Evolutionary conservation across 345 rosid genomes (phyloP).

Genomic region (Camelina laxa): DNA sequence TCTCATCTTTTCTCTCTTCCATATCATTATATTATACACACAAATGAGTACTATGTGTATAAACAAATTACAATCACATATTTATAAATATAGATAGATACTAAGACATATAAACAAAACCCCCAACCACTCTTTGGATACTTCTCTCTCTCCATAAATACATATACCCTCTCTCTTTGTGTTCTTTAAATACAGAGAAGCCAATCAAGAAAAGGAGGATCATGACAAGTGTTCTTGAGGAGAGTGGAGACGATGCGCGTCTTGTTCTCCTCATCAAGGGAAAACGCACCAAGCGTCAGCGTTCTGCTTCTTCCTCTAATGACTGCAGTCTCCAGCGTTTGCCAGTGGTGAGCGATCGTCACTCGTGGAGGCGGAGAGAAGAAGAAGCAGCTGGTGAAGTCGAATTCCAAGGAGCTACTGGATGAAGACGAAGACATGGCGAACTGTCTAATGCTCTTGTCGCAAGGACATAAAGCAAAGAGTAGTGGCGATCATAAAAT

Average conservation of each 20-base stretch:
- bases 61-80: conserved; percentile 46
- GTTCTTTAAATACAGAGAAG: conserved; percentile 32
- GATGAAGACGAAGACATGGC: conserved; percentile 95
- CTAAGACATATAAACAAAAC: conserved; percentile 38
- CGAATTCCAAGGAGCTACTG: conserved; percentile 35
- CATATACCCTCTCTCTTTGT: conserved; percentile 16
- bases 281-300: conserved; percentile 75
- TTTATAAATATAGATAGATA: conserved; percentile 21
- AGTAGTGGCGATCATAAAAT: conserved; percentile 46
- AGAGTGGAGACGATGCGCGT: conserved; percentile 34
- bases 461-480: conserved; percentile 67
- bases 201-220: conserved; percentile 4
- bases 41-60: conserved; percentile 46
- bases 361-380: conserved; percentile 31
- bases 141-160: conserved; percentile 38
- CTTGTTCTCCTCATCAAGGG: conserved; percentile 56
- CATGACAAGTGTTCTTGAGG: conserved; percentile 49
- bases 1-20: conserved; percentile 39
- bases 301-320: conserved; percentile 56
- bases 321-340: conserved; percentile 39
- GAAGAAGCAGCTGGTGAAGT: conserved; percentile 48
- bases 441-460: conserved; percentile 83
- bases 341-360: conserved; percentile 41
- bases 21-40: conserved; percentile 31
- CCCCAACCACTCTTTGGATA: conserved; percentile 41